phyloP scores from a whole-genome alignment of 2,329 filamentous ascomycete species.

The Xylariaceae sp. region DNA sequence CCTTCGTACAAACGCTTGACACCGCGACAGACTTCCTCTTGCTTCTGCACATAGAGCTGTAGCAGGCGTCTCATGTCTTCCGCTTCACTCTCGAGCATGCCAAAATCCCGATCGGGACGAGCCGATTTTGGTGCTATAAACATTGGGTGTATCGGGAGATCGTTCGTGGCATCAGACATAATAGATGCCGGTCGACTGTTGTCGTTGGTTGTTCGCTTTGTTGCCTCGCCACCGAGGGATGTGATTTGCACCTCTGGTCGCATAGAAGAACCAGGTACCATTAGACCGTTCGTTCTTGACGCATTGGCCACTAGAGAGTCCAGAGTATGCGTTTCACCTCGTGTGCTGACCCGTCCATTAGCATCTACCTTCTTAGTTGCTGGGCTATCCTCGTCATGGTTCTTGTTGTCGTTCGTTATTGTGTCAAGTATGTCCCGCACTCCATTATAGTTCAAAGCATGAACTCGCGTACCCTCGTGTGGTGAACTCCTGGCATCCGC shows the following conservation, averaged over 20 bases:
- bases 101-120: constrained; percentile 63
- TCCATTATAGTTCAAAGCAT: constrained; percentile 21
- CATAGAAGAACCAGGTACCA: constrained; percentile 16
- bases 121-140: constrained; percentile 61
- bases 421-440: constrained; percentile 9
- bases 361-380: constrained; percentile 2
- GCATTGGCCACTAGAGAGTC: constrained; percentile 6
- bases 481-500: constrained; percentile 24
- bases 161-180: constrained; percentile 41
- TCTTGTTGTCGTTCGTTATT: constrained; percentile 2
- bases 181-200: constrained; percentile 26
- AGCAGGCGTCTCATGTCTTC: constrained; percentile 71
- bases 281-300: constrained; percentile 17
- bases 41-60: constrained; percentile 75
- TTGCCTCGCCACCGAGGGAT: constrained; percentile 14
- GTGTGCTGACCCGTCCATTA: constrained; percentile 7
- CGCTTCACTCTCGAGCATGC: constrained; percentile 67
- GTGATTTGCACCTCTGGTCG: constrained; percentile 15
- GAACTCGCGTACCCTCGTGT: constrained; percentile 18
- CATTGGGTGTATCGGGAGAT: constrained; percentile 65
- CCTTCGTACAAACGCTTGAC: constrained; percentile 63
- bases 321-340: constrained; percentile 1
- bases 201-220: constrained; percentile 18
- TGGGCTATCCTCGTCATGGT: background rate
- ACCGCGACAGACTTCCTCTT: constrained; percentile 74